Evolutionary conservation across 768 basidiomycete species (phyloP).

Genomic region (Tulasnella sp.): DNA sequence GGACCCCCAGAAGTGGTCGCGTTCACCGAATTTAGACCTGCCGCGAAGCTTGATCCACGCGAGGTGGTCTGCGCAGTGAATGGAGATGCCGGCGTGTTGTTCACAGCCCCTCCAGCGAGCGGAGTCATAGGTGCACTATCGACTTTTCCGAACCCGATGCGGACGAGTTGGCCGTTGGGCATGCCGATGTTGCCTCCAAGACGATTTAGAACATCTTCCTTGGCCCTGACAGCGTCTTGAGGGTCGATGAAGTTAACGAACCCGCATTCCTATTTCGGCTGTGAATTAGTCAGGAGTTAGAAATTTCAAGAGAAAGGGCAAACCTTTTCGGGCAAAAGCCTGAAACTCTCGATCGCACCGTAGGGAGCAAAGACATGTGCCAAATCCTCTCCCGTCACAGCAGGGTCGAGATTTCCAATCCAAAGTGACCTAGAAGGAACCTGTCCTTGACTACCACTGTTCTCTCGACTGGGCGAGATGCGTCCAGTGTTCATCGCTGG

Average conservation of each 20-base stretch:
- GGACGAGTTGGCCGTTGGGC: constrained; percentile 90
- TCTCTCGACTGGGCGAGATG: constrained; percentile 74
- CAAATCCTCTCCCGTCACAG: constrained; percentile 87
- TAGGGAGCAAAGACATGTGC: constrained; percentile 94
- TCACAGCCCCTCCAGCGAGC: constrained; percentile 57
- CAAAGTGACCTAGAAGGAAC: constrained; percentile 92
- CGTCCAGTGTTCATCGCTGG: constrained; percentile 27
- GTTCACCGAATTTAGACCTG: constrained; percentile 23
- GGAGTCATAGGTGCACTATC: constrained; percentile 91
- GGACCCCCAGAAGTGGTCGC: constrained; percentile 36
- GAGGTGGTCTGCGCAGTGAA: constrained; percentile 30
- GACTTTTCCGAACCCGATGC: constrained; percentile 96
- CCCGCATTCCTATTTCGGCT: constrained; percentile 74
- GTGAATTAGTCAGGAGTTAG: neutral
- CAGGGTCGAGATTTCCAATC: constrained; percentile 96
- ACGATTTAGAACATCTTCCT: constrained; percentile 93
- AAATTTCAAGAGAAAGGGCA: constrained; percentile 20
- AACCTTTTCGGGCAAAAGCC: constrained; percentile 95
- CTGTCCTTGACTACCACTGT: constrained; percentile 53
- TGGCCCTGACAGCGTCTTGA: constrained; percentile 90
- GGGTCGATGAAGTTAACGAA: constrained; percentile 98
- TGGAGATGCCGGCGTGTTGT: constrained; percentile 43
- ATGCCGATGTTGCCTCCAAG: constrained; percentile 89
- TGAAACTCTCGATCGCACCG: constrained; percentile 90
- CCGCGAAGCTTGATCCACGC: constrained; percentile 19